Evolutionary conservation across 495 filamentous ascomycete genomes (phyloP), one percentile per base, ranked within the genome.

Genomic region (Venustampulla echinocandica): DNA sequence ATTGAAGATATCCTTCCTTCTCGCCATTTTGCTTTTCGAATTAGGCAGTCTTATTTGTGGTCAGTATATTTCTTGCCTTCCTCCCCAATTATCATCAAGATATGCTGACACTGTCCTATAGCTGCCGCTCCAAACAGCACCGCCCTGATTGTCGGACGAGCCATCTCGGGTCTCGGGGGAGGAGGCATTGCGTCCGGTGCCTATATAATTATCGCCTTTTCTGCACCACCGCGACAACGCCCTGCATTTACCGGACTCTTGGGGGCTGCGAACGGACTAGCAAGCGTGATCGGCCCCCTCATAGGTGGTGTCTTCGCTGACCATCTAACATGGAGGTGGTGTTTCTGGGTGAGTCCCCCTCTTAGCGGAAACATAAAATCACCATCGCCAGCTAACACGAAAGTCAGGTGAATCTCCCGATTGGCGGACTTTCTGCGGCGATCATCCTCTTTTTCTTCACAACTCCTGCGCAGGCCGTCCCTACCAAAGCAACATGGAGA

Each of bases 101-200:
- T 7, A 25, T 36, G 21, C 32, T 43, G 37, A 36, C 6, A 20
- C 14, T 15, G 18, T 15, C 13, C 2, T 14, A 54, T 80, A 75
- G n/a, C n/a, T 39, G 75, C 79, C 2, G 83, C 89, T 2, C 83
- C 85, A 0, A 85, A 66, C 44, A 87, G 82, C 2, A 68, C 77
- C 0, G 78, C 77, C 2, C 69, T 95, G 23, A 95, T 95, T 54
- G 64, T 90, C 42, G 90, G 89, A 11, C 80, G 90, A 30, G 88
- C 90, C 10, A 71, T 95, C 36, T 84, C 87, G 15, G 90, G 90
- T 23, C 52, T 93, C 10, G 90, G 89, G 18, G 75, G 77, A 3
- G 86, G 87, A 0, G 90, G 86, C 32, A 76, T 95, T 47, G 90
- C 87, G 60, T 82, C 82, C 1, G 90, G 90, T 9, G 81, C 82